Base-by-base conservation (phyloP, 2,329 filamentous ascomycete genomes). In the Nemania bipapillata region DNA sequence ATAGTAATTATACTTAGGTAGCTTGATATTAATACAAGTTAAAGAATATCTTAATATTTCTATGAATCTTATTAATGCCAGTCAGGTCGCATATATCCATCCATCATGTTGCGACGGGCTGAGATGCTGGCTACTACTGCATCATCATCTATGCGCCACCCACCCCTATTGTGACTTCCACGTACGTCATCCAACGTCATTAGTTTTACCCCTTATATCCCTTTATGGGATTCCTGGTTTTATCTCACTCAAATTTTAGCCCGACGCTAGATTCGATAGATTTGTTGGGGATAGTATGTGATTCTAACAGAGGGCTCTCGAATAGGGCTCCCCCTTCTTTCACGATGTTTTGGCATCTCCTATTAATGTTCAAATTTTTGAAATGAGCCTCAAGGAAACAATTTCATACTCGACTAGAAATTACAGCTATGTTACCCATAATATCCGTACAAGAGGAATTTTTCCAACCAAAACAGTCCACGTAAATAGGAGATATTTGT, bases 181-280 rank as follows among this genome's bases (percentile, higher is more conserved):
- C 30, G 35, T 72, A 72, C 70, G 70, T 72, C 70, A 72, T 70
- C 37, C 55, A 20, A 66, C 70, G 70, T 71, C 70, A 72, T 66
- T 61, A 50, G 30, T 22, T 40, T 4, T 35, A 4, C 24, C 2
- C 26, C 2, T 26, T 24, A 55, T 49, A 1, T 26, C 15, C 22
- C 37, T 42, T 55, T 49, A 11, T 37, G 12, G 22, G 26, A 69
- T 60, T 28, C 67, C 35, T 66, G 67, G 52, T 66, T 68, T 56
- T 22, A 6, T 8, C 37, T 20, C 7, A 7, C 3, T 28, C 12
- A 28, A 30, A 24, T 15, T 24, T 32, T 8, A 28, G 35, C 40
- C 37, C 37, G 40, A 49, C 2, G 20, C 49, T 42, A 37, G 26
- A n/a, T n/a, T n/a, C n/a, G n/a, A n/a, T n/a, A n/a, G n/a, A n/a